Base-by-base conservation (phyloP, 768 basidiomycete genomes). In the Tephrocybe rancida region DNA sequence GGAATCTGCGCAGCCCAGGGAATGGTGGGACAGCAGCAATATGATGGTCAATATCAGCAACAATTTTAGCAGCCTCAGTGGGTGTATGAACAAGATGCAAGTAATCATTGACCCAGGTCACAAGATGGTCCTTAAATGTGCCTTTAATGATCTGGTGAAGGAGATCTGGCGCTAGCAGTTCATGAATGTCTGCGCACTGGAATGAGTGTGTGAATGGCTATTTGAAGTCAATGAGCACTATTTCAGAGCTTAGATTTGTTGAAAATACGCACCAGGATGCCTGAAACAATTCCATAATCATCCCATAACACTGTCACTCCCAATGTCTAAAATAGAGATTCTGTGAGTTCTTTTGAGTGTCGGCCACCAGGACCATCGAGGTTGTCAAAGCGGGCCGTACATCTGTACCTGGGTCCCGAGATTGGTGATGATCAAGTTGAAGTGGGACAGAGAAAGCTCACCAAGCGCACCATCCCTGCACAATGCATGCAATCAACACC, bases 211-310 rank as follows among this genome's bases (percentile, higher is more conserved):
- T 49, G 18, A 49, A 49, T 8, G 48, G 48, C 48, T 35, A 30
- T 13, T 6, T 6, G 13, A 30, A 30, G 29, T 30, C 29, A 30
- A 30, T 30, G 29, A 30, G 29, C 29, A 5, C 29, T 30, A 30
- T 30, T 30, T 30, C 13, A 30, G 29, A 14, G n/a, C n/a, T 57
- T 25, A 54, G 48, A 0, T 73, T 54, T 0, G 61, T 52, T 8
- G 59, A 6, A 29, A 72, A 54, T 24, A 67, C 67, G 13, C 7
- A 68, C 70, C 3, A 48, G 48, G 22, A 38, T 37, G 32, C 51
- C 53, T 43, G 59, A 50, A 13, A 50, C 48, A 52, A 62, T 44
- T 25, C 57, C 30, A 24, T 41, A 29, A 26, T 50, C 26, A 64
- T 32, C 30, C 30, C 30, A 32, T 13, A 32, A 32, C 13, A 32